phyloP scores from a whole-genome alignment of 1,284 basidiomycete species.

The Cystobasidium pallidum region DNA sequence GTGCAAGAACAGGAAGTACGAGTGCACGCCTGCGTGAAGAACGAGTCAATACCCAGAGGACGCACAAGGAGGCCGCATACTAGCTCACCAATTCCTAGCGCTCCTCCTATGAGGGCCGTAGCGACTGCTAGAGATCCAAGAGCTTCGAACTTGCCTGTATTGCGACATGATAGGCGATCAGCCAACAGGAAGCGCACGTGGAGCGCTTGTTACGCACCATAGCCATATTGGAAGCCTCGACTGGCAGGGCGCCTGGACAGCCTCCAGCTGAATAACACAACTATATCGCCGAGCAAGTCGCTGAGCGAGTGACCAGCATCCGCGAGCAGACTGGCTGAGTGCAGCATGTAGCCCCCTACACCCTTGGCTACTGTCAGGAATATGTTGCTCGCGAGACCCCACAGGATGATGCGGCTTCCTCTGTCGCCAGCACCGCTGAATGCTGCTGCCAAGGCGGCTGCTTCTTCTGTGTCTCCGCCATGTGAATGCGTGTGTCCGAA shows the following conservation, averaged over 20 bases:
- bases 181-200: conserved; percentile 11
- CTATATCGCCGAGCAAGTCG: conserved; percentile 87
- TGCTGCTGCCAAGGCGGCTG: conserved; percentile 54
- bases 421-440: conserved; percentile 55
- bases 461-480: conserved; percentile 55
- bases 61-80: not conserved
- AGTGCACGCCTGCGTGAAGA: conserved; percentile 69
- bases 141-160: conserved; percentile 56
- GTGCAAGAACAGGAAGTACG: conserved; percentile 75
- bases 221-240: conserved; percentile 73
- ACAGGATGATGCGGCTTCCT: conserved; percentile 57
- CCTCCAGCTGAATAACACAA: conserved; percentile 89
- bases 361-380: conserved; percentile 82
- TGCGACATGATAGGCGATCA: not conserved
- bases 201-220: conserved; percentile 49
- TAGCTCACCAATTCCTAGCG: conserved; percentile 74
- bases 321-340: conserved; percentile 76
- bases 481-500: conserved; percentile 51
- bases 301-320: conserved; percentile 94
- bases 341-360: conserved; percentile 54
- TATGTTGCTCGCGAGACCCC: conserved; percentile 82
- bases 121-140: conserved; percentile 58
- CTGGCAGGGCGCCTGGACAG: conserved; percentile 79
- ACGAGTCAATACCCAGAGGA: not conserved
- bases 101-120: conserved; percentile 68